Base-by-base conservation (phyloP, 495 filamentous ascomycete genomes). In the Aspergillus ellipticus region DNA sequence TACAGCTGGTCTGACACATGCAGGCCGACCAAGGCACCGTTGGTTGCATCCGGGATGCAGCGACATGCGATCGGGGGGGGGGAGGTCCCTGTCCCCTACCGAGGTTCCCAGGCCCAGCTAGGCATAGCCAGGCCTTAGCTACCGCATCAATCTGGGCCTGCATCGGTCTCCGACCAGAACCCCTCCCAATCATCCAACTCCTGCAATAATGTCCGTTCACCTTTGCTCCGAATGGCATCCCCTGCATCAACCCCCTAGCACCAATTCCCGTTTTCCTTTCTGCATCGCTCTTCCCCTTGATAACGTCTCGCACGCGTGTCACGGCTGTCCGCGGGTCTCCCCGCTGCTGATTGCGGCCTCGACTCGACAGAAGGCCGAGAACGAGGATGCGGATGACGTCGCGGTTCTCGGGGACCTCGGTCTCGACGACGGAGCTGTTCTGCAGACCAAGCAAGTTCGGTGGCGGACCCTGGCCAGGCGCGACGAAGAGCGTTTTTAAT, bases 301-400 rank as follows among this genome's bases (percentile, higher is more conserved):
- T 26, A n/a, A 55, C 52, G 46, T 59, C 51, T 8, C 46, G 45
- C n/a, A 55, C 51, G 11, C 13, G 26, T 0, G 28, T 15, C 4
- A 52, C 57, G 21, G 46, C 51, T 29, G 51, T 52, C 15, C 7
- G 15, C 6, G 52, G 47, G 39, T 59, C 52, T n/a, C 57, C 57
- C 5, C 39, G 24, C 41, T 55, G 52, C 1, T 41, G 24, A 28
- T 48, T 7, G 51, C 39, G 33, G 42, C 26, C 17, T 29, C n/a
- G n/a, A n/a, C n/a, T n/a, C n/a, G n/a, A n/a, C n/a, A n/a, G n/a
- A n/a, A n/a, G n/a, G n/a, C n/a, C n/a, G n/a, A n/a, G n/a, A n/a
- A n/a, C n/a, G n/a, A n/a, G n/a, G n/a, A n/a, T n/a, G n/a, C n/a
- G n/a, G n/a, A n/a, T n/a, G n/a, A n/a, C n/a, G n/a, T n/a, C n/a